These are phyloP conservation scores for Cordyceps militaris DNA, from an alignment of 2,329 filamentous ascomycete genomes.

Conservation along the genomic window DNA sequence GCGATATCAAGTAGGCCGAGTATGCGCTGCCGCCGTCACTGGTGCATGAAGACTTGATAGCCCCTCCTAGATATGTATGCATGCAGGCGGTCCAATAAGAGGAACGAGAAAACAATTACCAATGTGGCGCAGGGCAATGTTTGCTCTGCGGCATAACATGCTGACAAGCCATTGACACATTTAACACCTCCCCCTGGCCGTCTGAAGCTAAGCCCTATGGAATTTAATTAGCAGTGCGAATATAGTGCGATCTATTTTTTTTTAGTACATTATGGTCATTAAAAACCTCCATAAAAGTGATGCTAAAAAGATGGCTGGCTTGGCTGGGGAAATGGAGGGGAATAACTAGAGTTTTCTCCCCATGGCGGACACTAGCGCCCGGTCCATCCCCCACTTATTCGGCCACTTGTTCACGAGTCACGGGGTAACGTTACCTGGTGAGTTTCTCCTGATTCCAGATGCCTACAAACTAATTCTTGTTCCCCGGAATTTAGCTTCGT, in stretches of 20 bases:
- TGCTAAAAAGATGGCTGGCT: too few species aligned
- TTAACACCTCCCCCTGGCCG: too few species aligned
- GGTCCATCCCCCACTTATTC: background rate
- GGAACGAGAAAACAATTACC: too few species aligned
- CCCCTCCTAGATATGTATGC: too few species aligned
- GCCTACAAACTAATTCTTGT: background rate
- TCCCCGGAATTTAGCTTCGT: background rate
- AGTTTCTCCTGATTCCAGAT: too few species aligned
- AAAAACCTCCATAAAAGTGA: background rate
- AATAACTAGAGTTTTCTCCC: background rate
- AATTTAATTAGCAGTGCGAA: background rate
- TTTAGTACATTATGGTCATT: background rate
- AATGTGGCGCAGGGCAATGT: too few species aligned
- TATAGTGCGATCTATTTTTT: background rate
- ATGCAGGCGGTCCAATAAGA: too few species aligned
- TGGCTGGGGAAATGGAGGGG: too few species aligned
- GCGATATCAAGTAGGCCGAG: conserved; percentile 31
- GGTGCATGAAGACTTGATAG: too few species aligned
- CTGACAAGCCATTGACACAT: too few species aligned
- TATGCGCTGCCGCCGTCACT: conserved; percentile 34
- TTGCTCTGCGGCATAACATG: too few species aligned
- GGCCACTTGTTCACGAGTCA: background rate
- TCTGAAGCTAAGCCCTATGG: background rate
- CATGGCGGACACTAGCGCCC: background rate
- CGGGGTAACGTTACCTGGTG: too few species aligned